Base-by-base conservation (phyloP, 441 rosid species). In the Aquilaria agallochum region DNA sequence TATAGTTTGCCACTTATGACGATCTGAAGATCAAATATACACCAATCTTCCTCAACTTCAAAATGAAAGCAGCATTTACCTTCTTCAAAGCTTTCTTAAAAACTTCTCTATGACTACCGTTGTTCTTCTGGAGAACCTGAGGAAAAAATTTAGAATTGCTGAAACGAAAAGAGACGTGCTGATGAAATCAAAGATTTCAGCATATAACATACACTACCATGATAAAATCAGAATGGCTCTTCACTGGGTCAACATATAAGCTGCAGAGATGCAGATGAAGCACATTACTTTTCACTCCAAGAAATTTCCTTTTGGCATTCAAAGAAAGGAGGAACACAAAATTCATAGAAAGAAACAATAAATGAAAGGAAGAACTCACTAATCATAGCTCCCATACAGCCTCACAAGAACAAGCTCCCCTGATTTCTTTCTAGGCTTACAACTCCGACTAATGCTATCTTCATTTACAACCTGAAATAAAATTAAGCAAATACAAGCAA, bases 301-400 rank as follows among this genome's bases (percentile, higher is more conserved):
- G 13, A 60, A 31, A 60, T 13, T 48, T 32, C 52, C 27, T 9
- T 10, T 12, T 55, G 48, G 46, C 48, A 15, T 33, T 57, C 2
- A 44, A 13, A 31, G 53, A 51, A 31, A 9, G 6, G 11, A 53
- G 60, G 60, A 58, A 56, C 32, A 40, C 36, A 49, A 57, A 9
- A 50, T 4, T 50, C 9, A 34, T 6, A 34, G 5, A 6, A 34
- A 34, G 6, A 6, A 34, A 6, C 40, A 50, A 53, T 56, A 46
- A 13, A 52, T 36, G 62, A 68, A 70, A 67, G 10, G 59, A 71
- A 61, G 48, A 40, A 76, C 85, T 66, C 15, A 80, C 90, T 73
- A 74, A 66, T 73, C 65, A 67, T 76, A 67, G 78, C 85, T 79
- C 68, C 90, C 90, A 56, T 82, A 84, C 32, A 84, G 68, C 54